A percentile compares a stretch with the other conserved stretches of the same genome.
Conservation (phyloP, 2,329 filamentous ascomycete species). For the Aspergillus pseudoglaucus region DNA sequence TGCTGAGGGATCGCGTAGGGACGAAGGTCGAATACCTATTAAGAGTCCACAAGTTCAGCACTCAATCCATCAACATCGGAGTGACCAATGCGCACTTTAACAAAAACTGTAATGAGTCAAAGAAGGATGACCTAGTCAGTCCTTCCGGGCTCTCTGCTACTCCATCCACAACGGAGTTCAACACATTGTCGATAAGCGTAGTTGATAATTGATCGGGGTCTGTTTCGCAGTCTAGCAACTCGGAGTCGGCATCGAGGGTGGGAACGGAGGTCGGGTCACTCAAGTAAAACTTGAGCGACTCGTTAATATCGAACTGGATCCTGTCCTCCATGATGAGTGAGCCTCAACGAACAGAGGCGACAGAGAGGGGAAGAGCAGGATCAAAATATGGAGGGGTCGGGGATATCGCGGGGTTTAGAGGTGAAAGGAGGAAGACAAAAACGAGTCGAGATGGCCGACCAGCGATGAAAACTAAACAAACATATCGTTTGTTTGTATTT, state of each 20-base stretch:
- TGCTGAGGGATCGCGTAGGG: slow-evolving; percentile 76
- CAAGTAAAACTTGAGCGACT: slow-evolving; percentile 94
- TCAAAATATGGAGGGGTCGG: slow-evolving; percentile 1
- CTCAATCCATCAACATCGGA: slow-evolving; percentile 42
- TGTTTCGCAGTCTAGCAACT: slow-evolving; percentile 85
- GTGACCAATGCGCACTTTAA: slow-evolving; percentile 78
- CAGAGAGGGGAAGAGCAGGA: slow-evolving; percentile 1
- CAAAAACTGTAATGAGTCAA: slow-evolving; percentile 92
- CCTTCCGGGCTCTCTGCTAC: slow-evolving; percentile 88
- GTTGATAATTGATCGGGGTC: slow-evolving; percentile 78
- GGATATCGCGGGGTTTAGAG: slow-evolving; percentile 7
- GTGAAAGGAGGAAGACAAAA: slow-evolving; percentile 12
- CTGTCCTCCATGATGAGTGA: slow-evolving; percentile 54
- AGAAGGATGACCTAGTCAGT: slow-evolving; percentile 67
- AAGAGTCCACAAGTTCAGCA: slow-evolving; percentile 56
- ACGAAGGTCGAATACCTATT: slow-evolving; percentile 76
- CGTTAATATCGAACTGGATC: slow-evolving; percentile 88
- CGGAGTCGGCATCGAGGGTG: slow-evolving; percentile 76
- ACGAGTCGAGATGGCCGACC: slow-evolving; percentile 7
- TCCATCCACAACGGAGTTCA: slow-evolving; percentile 89
- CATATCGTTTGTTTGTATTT: slow-evolving; percentile 24
- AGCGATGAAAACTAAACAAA: slow-evolving; percentile 1
- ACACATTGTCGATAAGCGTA: slow-evolving; percentile 70
- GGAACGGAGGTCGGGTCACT: slow-evolving; percentile 79
- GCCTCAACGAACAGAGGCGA: slow-evolving; percentile 10